phyloP scores from a whole-genome alignment of 177 flowering plant genomes.

The Vitis hybrid region DNA sequence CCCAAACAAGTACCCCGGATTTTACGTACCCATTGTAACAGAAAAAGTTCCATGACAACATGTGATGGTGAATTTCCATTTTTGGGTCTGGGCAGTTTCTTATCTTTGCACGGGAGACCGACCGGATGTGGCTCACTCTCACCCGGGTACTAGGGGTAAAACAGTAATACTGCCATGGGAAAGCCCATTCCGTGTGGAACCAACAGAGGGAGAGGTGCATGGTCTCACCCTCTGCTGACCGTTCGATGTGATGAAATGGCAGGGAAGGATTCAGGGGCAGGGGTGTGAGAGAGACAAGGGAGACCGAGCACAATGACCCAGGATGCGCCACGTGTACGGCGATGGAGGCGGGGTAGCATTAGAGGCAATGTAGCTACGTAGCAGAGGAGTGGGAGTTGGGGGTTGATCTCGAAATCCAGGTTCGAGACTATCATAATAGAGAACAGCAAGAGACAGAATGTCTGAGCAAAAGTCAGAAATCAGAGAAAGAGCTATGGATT shows the following conservation, averaged over 20 bases:
- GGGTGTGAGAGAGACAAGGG: no score
- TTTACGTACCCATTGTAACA: constrained; percentile 15
- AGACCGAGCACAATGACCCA: neutral
- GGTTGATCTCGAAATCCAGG: neutral
- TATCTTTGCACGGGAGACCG: neutral
- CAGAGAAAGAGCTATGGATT: constrained; percentile 3
- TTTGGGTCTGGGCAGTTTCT: neutral
- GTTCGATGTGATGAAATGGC: neutral
- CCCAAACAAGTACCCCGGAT: constrained; percentile 15
- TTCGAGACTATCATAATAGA: constrained; percentile 12
- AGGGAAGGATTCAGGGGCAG: no score
- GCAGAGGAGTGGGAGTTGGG: neutral
- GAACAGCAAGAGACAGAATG: constrained; percentile 26
- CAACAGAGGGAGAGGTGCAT: neutral
- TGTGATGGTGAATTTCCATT: constrained; percentile 15
- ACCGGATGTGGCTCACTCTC: neutral
- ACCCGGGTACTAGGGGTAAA: no score
- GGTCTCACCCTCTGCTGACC: no score
- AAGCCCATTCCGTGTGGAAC: neutral
- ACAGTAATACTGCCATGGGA: no score
- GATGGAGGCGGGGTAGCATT: neutral
- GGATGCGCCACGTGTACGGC: constrained; percentile 13
- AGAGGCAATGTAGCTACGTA: neutral
- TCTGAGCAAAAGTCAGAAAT: constrained; percentile 13
- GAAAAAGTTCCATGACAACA: neutral